Evolutionary conservation across 2,329 filamentous ascomycete species (phyloP), one percentile per base, ranked within the genome.

Genomic region (Scopulariopsis brevicaulis): DNA sequence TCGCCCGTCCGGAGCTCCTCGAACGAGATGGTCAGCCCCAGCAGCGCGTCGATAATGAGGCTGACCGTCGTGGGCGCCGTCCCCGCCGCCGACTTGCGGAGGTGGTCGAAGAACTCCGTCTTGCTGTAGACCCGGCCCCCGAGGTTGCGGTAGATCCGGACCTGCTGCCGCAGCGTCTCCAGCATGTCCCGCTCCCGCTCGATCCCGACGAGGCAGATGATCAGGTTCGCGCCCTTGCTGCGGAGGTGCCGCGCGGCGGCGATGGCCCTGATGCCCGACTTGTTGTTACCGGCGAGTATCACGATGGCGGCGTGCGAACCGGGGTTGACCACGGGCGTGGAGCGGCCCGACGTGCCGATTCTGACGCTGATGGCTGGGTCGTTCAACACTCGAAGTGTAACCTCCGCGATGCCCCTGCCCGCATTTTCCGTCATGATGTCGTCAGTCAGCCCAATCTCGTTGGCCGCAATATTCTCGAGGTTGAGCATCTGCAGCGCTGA

Each of bases 211-310:
- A 97, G 79, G 60, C 90, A 94, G 7, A 96, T 79, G 53, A 95
- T 82, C 43, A 96, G 85, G 58, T 90, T 86, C 58, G 90, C 76
- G 22, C 89, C 88, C 62, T 92, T 89, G 67, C 92, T 93, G 56
- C 89, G 84, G 10, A 97, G 80, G 69, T 97, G 92, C 4, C 94
- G 84, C 32, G 87, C 91, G 4, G 91, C 91, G 15, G 90, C 89
- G 57, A 97, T 79, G 3, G 91, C 90, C 59, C 93, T 82, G 43
- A 89, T 86, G 46, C 93, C 92, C 1, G 87, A 91, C 63, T 90
- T 90, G 70, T 96, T 93, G 70, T 96, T 97, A n/a, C 94, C 93
- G 0, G 90, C 92, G n/a, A 97, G 78, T 7, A 97, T 83, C 24
- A 96, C 84, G 35, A 84, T 74, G 0, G 77, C 76, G 4, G 71